Conservation (phyloP, 306 rosid species). For the Rosa persica region DNA sequence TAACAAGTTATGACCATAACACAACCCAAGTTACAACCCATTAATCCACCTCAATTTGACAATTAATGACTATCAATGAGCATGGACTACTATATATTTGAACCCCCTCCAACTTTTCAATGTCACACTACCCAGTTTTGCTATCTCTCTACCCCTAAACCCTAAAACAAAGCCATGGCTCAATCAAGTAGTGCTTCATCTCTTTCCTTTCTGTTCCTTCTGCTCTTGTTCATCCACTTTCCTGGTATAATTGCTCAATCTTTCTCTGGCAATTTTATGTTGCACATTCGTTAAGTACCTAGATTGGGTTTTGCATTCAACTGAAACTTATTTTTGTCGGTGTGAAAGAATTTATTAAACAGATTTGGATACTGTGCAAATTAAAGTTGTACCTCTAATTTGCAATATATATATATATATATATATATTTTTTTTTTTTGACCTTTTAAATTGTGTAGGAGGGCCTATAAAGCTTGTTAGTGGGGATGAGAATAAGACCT, state of each 20-base stretch:
- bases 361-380: background rate
- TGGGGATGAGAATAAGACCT: slow-evolving; percentile 9
- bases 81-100: slow-evolving; percentile 15
- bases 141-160: background rate
- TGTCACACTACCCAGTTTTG: slow-evolving; percentile 7
- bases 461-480: background rate
- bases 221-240: slow-evolving; percentile 27
- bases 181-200: slow-evolving; percentile 8
- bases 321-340: background rate
- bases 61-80: background rate
- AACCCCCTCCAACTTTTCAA: background rate
- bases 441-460: background rate
- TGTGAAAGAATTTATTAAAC: background rate
- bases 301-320: background rate
- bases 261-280: too few species aligned
- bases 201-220: slow-evolving; percentile 19
- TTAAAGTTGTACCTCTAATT: background rate
- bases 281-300: background rate
- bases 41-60: background rate
- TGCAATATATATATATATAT: too few species aligned
- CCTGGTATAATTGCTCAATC: slow-evolving; percentile 21
- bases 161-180: slow-evolving; percentile 25
- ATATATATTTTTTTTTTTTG: too few species aligned
- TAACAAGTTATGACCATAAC: background rate
- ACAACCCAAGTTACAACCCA: background rate